Percentiles rank a stretch among this genome's conserved stretches.
Conservation (phyloP, 1,284 basidiomycete species). For the Vanrija humicola region DNA sequence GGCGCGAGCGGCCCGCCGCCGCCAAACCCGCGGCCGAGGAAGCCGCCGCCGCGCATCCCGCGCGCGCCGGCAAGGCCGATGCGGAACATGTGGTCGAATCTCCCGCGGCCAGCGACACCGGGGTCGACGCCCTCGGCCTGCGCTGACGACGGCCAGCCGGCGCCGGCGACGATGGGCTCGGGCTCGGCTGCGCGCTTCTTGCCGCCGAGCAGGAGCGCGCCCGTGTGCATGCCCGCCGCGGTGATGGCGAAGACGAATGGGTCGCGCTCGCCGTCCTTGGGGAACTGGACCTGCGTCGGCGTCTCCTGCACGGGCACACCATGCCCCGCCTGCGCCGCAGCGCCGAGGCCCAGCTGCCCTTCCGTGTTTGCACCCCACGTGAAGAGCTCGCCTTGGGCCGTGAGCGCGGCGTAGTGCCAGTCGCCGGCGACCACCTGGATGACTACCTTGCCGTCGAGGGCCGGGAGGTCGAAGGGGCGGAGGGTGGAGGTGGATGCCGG, state of each 20-base stretch:
- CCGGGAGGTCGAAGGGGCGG: conserved; percentile 61
- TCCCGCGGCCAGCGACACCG: neutral
- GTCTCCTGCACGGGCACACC: conserved; percentile 26
- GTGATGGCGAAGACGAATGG: conserved; percentile 72
- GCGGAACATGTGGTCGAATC: conserved; percentile 4
- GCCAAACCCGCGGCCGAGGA: too few species aligned
- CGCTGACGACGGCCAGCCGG: neutral
- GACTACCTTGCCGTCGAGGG: conserved; percentile 65
- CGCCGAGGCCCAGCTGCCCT: conserved; percentile 70
- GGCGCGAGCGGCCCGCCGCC: too few species aligned
- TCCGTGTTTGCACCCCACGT: conserved; percentile 75
- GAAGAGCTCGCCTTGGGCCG: conserved; percentile 66
- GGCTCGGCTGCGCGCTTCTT: neutral
- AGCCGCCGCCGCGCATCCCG: conserved; percentile 7
- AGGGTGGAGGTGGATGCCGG: conserved; percentile 6
- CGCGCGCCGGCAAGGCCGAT: conserved; percentile 17
- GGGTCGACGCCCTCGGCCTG: neutral
- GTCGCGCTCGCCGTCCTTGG: conserved; percentile 35
- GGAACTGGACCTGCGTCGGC: conserved; percentile 67
- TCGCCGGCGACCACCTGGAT: conserved; percentile 84
- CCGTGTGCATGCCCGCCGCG: conserved; percentile 82
- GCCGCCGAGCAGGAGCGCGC: conserved; percentile 71
- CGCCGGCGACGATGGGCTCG: neutral
- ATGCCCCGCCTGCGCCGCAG: neutral
- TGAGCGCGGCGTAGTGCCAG: conserved; percentile 82